Base-by-base conservation (phyloP, 371 early-diverging fungal species). In the Chytridiales sp. region DNA sequence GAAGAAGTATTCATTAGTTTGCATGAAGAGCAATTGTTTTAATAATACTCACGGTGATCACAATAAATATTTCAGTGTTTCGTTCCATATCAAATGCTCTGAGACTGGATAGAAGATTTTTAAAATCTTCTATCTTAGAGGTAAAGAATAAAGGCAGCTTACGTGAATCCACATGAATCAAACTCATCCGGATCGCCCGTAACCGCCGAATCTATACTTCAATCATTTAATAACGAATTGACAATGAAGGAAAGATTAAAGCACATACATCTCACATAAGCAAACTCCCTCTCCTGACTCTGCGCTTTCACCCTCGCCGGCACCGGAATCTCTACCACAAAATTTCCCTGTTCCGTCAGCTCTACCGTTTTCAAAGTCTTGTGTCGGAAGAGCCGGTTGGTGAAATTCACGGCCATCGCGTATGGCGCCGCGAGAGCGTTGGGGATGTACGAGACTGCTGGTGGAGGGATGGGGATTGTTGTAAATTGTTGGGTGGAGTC, bases 1-100 rank as follows among this genome's bases (percentile, higher is more conserved):
- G n/a, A n/a, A n/a, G n/a, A n/a, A n/a, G n/a, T n/a, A n/a, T n/a
- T n/a, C n/a, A n/a, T n/a, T n/a, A n/a, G n/a, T n/a, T n/a, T n/a
- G n/a, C n/a, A n/a, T n/a, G n/a, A n/a, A 35, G 24, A 15, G 51
- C 1, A 17, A n/a, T 27, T 0, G 17, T 36, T 3, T 39, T 51
- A 19, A 51, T 36, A 22, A 47, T 69, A 64, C 69, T 68, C 87
- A 89, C 85, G 39, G 89, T 89, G 35, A 87, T 76, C 15, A 84
- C 87, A 34, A 87, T 80, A 61, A 89, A 85, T 5, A 89, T 48
- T 58, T 87, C 88, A 0, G 85, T 87, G 19, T 77, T 63, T 6
- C 85, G 73, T 38, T 71, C 68, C 64, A 47, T 17, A 11, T 69
- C 70, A 39, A 39, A 51, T 22, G 61, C 52, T 17, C 66, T 34